phyloP scores from a whole-genome alignment of 805 yeast species.

The Deakozyma indianensis region DNA sequence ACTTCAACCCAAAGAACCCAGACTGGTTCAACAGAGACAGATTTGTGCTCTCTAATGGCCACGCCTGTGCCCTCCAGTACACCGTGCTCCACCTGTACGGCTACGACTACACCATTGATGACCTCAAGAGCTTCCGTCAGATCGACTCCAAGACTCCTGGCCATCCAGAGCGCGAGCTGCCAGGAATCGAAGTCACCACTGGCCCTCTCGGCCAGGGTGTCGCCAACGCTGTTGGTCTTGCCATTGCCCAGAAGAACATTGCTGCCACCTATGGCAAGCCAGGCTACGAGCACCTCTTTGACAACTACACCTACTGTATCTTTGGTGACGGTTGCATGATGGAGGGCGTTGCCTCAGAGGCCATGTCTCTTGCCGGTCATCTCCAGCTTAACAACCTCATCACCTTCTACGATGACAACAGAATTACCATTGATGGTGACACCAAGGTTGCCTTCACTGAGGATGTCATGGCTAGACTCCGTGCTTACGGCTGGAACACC shows the following conservation, averaged over 20 bases:
- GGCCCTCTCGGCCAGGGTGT: slow-evolving; percentile 99
- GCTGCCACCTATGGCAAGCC: slow-evolving; percentile 94
- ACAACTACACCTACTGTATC: slow-evolving; percentile 64
- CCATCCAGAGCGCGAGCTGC: slow-evolving; percentile 85
- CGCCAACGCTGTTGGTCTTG: slow-evolving; percentile 89
- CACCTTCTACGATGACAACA: slow-evolving; percentile 93
- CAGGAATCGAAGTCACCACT: slow-evolving; percentile 94
- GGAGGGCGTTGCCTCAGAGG: slow-evolving; percentile 97
- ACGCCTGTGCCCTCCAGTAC: slow-evolving; percentile 85
- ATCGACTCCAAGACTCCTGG: slow-evolving; percentile 88
- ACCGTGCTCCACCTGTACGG: slow-evolving; percentile 76
- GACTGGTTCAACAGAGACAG: slow-evolving; percentile 91
- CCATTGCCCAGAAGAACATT: slow-evolving; percentile 82
- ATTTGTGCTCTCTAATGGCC: slow-evolving; percentile 91
- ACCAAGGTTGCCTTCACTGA: slow-evolving; percentile 86
- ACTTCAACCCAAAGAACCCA: slow-evolving; percentile 82
- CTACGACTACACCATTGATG: slow-evolving; percentile 66
- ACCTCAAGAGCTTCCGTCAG: slow-evolving; percentile 82
- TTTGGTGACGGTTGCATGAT: slow-evolving; percentile 96
- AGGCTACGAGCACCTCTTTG: slow-evolving; percentile 44
- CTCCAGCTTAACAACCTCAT: slow-evolving; percentile 84
- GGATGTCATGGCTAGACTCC: slow-evolving; percentile 71
- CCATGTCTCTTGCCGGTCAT: slow-evolving; percentile 92
- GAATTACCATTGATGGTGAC: slow-evolving; percentile 90
- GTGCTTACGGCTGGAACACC: slow-evolving; percentile 91